Conservation (phyloP, 306 rosid species). For the Benincasa hispida region DNA sequence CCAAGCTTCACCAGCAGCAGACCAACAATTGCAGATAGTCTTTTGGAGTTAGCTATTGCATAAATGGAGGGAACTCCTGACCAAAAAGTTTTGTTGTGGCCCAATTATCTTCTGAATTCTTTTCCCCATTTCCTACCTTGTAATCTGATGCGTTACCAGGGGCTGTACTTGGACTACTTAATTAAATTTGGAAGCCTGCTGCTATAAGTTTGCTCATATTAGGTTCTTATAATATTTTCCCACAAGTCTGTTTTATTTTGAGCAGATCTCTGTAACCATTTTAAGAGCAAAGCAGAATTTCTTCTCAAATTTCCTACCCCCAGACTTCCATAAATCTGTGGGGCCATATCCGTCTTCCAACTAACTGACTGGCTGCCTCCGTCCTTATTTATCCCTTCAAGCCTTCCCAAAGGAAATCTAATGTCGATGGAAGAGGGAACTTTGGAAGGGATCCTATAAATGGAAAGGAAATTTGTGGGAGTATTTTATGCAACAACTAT, state of each 20-base stretch:
- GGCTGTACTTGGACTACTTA: background rate
- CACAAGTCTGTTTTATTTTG: background rate
- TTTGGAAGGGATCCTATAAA: background rate
- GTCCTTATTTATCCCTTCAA: background rate
- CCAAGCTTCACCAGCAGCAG: background rate
- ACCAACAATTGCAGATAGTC: background rate
- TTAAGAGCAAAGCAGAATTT: background rate
- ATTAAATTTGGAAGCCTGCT: background rate
- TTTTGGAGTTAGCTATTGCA: background rate
- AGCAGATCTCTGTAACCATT: background rate
- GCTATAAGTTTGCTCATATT: background rate
- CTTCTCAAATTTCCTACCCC: background rate
- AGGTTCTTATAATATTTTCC: background rate
- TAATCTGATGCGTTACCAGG: background rate
- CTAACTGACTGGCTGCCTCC: background rate
- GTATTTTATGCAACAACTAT: background rate
- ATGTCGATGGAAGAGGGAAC: background rate
- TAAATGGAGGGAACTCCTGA: background rate
- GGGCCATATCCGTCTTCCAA: background rate
- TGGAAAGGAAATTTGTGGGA: background rate
- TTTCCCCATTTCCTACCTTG: background rate
- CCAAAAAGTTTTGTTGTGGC: background rate
- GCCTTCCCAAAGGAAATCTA: background rate
- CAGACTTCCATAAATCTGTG: background rate
- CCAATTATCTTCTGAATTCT: background rate